Percentiles rank a stretch among this genome's conserved stretches.
Evolutionary conservation across 306 rosid genomes (phyloP).

Genomic region (Leucaena leucocephala): DNA sequence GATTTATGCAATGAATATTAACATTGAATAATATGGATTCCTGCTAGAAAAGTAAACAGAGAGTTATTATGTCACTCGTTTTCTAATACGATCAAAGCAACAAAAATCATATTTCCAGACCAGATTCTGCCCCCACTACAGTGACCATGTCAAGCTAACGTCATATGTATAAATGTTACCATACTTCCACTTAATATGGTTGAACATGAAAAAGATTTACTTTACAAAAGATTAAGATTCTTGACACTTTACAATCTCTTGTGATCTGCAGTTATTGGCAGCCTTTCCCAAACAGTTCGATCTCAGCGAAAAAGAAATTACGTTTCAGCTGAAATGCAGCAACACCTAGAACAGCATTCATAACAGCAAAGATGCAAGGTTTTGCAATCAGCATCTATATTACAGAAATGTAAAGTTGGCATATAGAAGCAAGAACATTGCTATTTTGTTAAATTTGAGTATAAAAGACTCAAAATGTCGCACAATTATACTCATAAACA

Average conservation of each 20-base stretch:
- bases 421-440: conserved; percentile 5
- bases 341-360: conserved; percentile 38
- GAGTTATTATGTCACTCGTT: background rate
- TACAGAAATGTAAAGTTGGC: conserved; percentile 17
- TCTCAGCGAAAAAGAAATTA: conserved; percentile 40
- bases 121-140: conserved; percentile 19
- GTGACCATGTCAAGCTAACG: conserved; percentile 35
- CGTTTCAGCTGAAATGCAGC: conserved; percentile 32
- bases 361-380: conserved; percentile 40
- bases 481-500: background rate
- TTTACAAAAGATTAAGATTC: conserved; percentile 42
- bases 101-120: conserved; percentile 7
- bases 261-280: conserved; percentile 42
- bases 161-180: conserved; percentile 34
- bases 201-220: conserved; percentile 41
- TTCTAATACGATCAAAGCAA: background rate
- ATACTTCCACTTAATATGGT: conserved; percentile 22
- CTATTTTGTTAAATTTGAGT: background rate
- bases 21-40: conserved; percentile 1
- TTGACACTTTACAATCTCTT: conserved; percentile 45
- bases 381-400: conserved; percentile 35
- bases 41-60: background rate
- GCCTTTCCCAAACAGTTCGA: conserved; percentile 40
- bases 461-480: background rate
- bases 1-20: background rate